phyloP scores from a whole-genome alignment of 148 eudicot species.

The Salicornia ramosissima region DNA sequence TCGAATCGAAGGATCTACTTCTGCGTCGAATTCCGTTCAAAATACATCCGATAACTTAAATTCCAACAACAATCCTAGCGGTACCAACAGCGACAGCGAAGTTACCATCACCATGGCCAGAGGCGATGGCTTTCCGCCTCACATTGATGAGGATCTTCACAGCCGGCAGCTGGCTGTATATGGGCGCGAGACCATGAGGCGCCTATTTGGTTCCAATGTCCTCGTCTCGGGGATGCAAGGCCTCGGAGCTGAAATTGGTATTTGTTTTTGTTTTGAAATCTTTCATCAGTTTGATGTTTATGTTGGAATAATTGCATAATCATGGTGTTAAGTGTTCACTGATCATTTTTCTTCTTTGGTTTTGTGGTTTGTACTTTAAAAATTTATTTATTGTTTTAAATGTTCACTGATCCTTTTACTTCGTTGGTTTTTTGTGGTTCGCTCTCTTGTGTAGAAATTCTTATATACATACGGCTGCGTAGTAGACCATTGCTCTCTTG shows the following conservation, averaged over 20 bases:
- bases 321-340: background rate
- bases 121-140: conserved; percentile 35
- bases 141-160: conserved; percentile 91
- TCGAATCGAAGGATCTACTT: conserved; percentile 31
- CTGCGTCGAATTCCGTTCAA: conserved; percentile 19
- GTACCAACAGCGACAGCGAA: conserved; percentile 5
- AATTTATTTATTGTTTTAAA: no score
- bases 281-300: background rate
- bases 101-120: conserved; percentile 37
- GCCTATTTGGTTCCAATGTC: conserved; percentile 66
- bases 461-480: no score
- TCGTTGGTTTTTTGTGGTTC: no score
- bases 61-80: conserved; percentile 4
- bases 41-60: conserved; percentile 15
- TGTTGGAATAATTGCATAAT: background rate
- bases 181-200: conserved; percentile 79
- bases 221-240: conserved; percentile 85
- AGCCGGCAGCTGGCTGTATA: conserved; percentile 89
- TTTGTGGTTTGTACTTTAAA: no score
- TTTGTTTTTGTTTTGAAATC: background rate
- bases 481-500: no score
- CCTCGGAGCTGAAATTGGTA: conserved; percentile 89
- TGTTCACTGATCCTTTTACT: no score
- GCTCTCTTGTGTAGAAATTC: no score
- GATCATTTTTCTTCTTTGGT: background rate